Base-by-base conservation (phyloP, 306 rosid genomes). In the Senna tora region DNA sequence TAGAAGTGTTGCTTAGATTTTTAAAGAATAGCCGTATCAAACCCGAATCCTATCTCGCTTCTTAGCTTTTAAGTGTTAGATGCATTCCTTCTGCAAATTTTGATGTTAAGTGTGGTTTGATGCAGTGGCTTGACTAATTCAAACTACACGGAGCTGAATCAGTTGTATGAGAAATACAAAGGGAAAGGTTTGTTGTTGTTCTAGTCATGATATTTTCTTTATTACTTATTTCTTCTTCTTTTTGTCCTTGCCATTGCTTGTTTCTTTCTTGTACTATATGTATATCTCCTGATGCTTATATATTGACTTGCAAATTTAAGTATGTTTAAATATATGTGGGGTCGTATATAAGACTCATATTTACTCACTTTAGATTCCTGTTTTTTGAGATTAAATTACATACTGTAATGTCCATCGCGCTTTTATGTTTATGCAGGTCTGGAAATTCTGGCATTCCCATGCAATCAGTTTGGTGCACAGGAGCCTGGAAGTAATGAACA, bases 111-210 rank as follows among this genome's bases (percentile, higher is more conserved):
- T 60, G 4, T 19, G 58, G 79, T 81, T 63, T 68, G 68, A 80
- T 84, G 87, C 89, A 91, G 99, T 91, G 99, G 99, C 79, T 88
- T 94, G 91, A 89, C 97, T 63, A 89, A 89, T 79, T 89, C 99
- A 9, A 94, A 94, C 78, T 94, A 94, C 89, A 91, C 99, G 3
- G 97, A 94, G 85, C 95, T 94, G 81, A 75, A 51, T 60, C 91
- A 94, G 74, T 9, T 94, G 89, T 94, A 94, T 59, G 97, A 82
- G 45, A 89, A 91, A 68, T 89, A 94, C 89, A 94, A 89, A 75
- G 77, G 45, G 50, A 91, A 91, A 82, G 99, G 99, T 94, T 70
- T 60, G 69, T 55, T 39, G 75, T 70, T 60, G 69, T 55, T 39
- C 77, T 34, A 74, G 30, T 36, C 39, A 5, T 76, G 46, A 67